A percentile compares a stretch with the other conserved stretches of the same genome.
These are phyloP conservation scores for Phytophthora citricola DNA, from an alignment of 352 stramenopile species.

Conservation along the genomic window DNA sequence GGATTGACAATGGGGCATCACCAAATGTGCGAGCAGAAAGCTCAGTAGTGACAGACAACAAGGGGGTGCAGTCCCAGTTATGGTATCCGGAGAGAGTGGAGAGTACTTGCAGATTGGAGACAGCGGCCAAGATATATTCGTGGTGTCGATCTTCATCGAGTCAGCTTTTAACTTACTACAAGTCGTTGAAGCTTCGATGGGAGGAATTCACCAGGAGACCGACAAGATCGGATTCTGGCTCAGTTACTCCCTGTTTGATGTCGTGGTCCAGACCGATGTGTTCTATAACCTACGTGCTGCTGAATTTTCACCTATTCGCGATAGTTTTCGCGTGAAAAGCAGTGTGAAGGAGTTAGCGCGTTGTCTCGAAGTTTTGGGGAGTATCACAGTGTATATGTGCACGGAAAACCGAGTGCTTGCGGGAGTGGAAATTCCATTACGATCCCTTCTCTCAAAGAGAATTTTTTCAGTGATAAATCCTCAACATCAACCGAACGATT, in stretches of 20 bases:
- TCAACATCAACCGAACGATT: slow-evolving; percentile 6
- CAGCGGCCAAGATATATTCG: slow-evolving; percentile 56
- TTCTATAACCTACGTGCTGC: slow-evolving; percentile 64
- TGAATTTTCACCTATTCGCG: slow-evolving; percentile 73
- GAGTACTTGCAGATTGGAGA: slow-evolving; percentile 67
- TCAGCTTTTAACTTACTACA: slow-evolving; percentile 44
- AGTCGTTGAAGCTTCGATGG: slow-evolving; percentile 35
- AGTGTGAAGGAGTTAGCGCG: slow-evolving; percentile 51
- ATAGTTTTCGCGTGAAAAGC: slow-evolving; percentile 75
- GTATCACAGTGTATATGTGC: slow-evolving; percentile 72
- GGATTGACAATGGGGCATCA: not conserved
- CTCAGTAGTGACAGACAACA: not conserved
- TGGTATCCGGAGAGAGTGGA: slow-evolving; percentile 33
- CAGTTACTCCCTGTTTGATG: slow-evolving; percentile 85
- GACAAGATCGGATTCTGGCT: slow-evolving; percentile 68
- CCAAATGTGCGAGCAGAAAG: not conserved
- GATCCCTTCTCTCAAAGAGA: slow-evolving; percentile 35
- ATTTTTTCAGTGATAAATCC: slow-evolving; percentile 23
- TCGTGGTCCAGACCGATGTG: slow-evolving; percentile 84
- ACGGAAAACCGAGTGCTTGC: slow-evolving; percentile 69
- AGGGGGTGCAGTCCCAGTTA: not conserved
- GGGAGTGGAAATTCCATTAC: slow-evolving; percentile 63
- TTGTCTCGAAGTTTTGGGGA: slow-evolving; percentile 43
- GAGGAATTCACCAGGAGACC: slow-evolving; percentile 7
- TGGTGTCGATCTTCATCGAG: slow-evolving; percentile 68